Base-by-base conservation (phyloP, 495 filamentous ascomycete species). In the Hyaloscypha hepaticicola region DNA sequence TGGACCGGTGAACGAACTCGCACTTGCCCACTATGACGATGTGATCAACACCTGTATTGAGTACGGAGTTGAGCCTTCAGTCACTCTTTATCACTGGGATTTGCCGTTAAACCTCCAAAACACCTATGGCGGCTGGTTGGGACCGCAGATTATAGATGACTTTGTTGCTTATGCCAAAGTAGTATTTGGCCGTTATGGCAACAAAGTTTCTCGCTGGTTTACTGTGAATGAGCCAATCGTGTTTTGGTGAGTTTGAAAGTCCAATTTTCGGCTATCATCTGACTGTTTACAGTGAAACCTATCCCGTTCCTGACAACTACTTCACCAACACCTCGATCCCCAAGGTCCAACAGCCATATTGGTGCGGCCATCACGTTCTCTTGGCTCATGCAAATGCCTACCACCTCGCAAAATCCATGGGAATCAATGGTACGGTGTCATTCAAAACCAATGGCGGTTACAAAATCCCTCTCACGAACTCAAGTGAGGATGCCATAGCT, bases 81-180 rank as follows among this genome's bases (percentile, higher is more conserved):
- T 80, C 3, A 79, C 75, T 53, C 73, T 80, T 27, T 80, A 77
- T 61, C 78, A 80, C 67, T 80, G 78, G 78, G 78, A 80, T 66
- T 75, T 77, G 21, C 78, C 78, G 5, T 69, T 80, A n/a, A 71
- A 72, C 19, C 64, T 80, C 29, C 77, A 78, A 59, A 76, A 77
- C 49, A 68, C 74, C 55, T 80, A 80, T 59, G 78, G 78, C 24
- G 78, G 74, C 31, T 80, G 78, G 78, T 71, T 74, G 16, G 66
- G 60, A 33, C 62, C 48, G 4, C 70, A 74, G 51, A 75, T 80
- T 45, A 70, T 81, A 3, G 76, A 76, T 61, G 73, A 81, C 58
- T 80, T 72, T 65, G 68, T 79, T 52, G 70, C 75, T 45, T 80
- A 79, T 55, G 77, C 78, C 11, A 75, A 75, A 61, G 77, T 79